Evolutionary conservation across 306 rosid genomes (phyloP).

Genomic region (Vigna unguiculata): DNA sequence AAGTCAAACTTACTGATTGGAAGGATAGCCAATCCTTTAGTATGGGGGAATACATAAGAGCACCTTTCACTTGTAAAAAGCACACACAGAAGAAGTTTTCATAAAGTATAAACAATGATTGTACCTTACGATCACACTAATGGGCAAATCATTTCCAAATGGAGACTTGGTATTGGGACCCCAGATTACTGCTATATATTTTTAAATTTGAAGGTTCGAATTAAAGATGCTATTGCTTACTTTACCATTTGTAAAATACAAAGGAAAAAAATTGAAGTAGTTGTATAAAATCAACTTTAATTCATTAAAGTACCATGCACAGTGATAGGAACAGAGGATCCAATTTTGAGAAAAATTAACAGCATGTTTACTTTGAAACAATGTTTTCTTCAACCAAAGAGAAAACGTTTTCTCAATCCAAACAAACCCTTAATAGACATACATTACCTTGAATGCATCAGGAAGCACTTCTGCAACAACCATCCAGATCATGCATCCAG

Average conservation of each 20-base stretch:
- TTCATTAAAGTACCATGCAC: constrained; percentile 3
- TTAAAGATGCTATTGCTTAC: not conserved
- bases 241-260: not conserved
- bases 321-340: constrained; percentile 13
- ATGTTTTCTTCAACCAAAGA: not conserved
- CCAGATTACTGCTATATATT: not conserved
- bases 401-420: not conserved
- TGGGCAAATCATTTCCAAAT: not conserved
- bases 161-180: not conserved
- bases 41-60: not conserved
- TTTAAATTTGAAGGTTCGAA: constrained; percentile 1
- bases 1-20: not conserved
- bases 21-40: not conserved
- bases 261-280: constrained; percentile 1
- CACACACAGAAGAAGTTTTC: not conserved
- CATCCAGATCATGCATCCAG: constrained; percentile 99
- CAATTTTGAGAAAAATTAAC: constrained; percentile 6
- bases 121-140: not conserved
- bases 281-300: constrained; percentile 10
- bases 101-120: not conserved
- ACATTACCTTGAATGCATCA: constrained; percentile 88
- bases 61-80: not conserved
- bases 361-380: not conserved
- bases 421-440: not conserved
- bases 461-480: constrained; percentile 97